These are phyloP conservation scores for Leccinum subfulvum DNA, from an alignment of 1,284 basidiomycete genomes.

Conservation along the genomic window DNA sequence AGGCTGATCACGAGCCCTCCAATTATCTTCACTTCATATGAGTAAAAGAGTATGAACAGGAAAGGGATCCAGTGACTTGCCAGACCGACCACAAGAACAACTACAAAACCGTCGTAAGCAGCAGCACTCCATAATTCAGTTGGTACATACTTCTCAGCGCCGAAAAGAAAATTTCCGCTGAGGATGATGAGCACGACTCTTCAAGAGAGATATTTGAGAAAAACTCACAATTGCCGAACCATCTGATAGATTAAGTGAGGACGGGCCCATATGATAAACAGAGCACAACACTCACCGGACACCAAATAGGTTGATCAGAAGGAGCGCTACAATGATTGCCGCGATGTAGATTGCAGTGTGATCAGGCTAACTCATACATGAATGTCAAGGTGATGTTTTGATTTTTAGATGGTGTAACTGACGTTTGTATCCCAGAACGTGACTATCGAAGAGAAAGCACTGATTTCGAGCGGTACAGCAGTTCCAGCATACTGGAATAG, in stretches of 20 bases:
- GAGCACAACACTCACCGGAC: constrained; percentile 42
- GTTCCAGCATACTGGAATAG: constrained; percentile 38
- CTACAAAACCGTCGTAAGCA: not conserved
- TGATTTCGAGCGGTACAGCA: constrained; percentile 72
- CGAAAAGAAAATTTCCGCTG: constrained; percentile 32
- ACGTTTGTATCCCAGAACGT: constrained; percentile 76
- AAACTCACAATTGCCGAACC: constrained; percentile 64
- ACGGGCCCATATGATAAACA: not conserved
- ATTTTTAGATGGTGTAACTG: constrained; percentile 15
- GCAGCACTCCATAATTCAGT: not conserved
- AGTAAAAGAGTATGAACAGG: constrained; percentile 56
- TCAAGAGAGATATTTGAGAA: not conserved
- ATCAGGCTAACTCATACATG: constrained; percentile 34
- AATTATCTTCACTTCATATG: constrained; percentile 52
- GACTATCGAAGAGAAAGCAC: constrained; percentile 72
- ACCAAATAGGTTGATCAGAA: constrained; percentile 75
- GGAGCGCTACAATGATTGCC: constrained; percentile 57
- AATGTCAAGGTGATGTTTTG: not conserved
- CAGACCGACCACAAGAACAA: constrained; percentile 18
- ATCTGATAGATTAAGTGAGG: constrained; percentile 31
- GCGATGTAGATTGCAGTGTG: constrained; percentile 66
- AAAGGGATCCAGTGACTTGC: constrained; percentile 42
- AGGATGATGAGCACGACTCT: constrained; percentile 1
- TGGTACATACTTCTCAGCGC: constrained; percentile 23
- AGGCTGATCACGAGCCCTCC: constrained; percentile 57